Conservation (phyloP, 345 rosid genomes). For the Psidium friedrichsthalianum region DNA sequence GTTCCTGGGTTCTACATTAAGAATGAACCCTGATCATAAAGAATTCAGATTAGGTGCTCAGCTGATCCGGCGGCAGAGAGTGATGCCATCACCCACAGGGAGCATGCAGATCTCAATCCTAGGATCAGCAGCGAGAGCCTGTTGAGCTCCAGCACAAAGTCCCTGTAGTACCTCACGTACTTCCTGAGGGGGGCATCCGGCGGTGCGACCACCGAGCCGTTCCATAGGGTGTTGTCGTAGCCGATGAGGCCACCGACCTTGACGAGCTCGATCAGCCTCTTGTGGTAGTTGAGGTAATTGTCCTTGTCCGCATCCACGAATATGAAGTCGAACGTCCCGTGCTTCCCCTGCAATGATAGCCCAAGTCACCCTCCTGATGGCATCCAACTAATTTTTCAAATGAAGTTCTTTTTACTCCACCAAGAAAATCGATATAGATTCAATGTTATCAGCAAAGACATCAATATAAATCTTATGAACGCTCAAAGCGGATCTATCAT, state of each 20-base stretch:
- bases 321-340: constrained; percentile 72
- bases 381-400: not conserved
- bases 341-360: constrained; percentile 42
- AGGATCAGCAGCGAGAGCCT: constrained; percentile 92
- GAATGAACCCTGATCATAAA: not conserved
- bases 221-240: constrained; percentile 98
- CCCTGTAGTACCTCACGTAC: constrained; percentile 80
- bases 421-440: not conserved
- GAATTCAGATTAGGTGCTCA: constrained; percentile 14
- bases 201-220: constrained; percentile 85
- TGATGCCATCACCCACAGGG: constrained; percentile 93
- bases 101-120: constrained; percentile 97
- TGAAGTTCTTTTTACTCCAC: not conserved
- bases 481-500: not conserved
- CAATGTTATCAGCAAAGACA: not conserved
- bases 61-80: constrained; percentile 82
- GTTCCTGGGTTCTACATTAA: not conserved
- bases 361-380: not conserved
- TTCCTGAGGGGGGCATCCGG: constrained; percentile 79
- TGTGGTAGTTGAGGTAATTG: constrained; percentile 88
- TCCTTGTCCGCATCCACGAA: constrained; percentile 98
- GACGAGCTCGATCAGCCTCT: constrained; percentile 68
- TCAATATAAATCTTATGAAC: not conserved
- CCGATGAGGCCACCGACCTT: constrained; percentile 89
- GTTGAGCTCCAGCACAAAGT: constrained; percentile 88